A percentile compares a stretch with the other conserved stretches of the same genome.
Conservation (phyloP, 148 eudicot species). For the Cornus florida region DNA sequence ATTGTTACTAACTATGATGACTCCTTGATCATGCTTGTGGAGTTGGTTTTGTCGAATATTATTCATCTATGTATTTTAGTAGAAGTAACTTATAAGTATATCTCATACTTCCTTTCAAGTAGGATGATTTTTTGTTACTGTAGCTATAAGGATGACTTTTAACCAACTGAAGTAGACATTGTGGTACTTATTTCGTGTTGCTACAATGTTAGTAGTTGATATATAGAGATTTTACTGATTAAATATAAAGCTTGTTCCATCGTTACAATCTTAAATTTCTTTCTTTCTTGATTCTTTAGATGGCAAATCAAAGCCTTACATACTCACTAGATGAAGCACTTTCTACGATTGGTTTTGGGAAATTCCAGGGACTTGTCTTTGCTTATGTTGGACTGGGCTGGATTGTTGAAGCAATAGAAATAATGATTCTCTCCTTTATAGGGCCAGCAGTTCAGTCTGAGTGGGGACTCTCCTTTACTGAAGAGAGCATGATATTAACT, state of each 20-base stretch:
- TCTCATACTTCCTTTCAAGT: not conserved
- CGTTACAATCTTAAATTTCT: not conserved
- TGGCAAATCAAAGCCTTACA: conserved; percentile 12
- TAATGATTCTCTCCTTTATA: conserved; percentile 45
- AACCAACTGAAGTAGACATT: not conserved
- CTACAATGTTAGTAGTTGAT: too few relatives aligned
- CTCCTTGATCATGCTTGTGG: not conserved
- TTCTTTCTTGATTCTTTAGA: conserved; percentile 18
- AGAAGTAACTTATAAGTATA: too few relatives aligned
- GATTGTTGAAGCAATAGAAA: conserved; percentile 43
- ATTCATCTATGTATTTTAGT: too few relatives aligned
- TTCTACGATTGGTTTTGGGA: conserved; percentile 38
- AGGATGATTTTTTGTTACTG: not conserved
- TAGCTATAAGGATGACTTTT: too few relatives aligned
- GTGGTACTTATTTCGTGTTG: too few relatives aligned
- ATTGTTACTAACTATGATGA: too few relatives aligned
- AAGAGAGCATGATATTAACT: conserved; percentile 40
- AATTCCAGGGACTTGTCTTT: conserved; percentile 31
- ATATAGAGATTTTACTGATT: too few relatives aligned
- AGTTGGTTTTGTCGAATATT: not conserved
- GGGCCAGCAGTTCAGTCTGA: conserved; percentile 38
- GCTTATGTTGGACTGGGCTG: conserved; percentile 46
- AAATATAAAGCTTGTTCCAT: too few relatives aligned
- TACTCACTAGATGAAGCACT: conserved; percentile 33
- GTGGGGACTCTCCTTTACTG: conserved; percentile 36